Base-by-base conservation (phyloP, 2,329 filamentous ascomycete genomes). In the Botrytis fragariae region DNA sequence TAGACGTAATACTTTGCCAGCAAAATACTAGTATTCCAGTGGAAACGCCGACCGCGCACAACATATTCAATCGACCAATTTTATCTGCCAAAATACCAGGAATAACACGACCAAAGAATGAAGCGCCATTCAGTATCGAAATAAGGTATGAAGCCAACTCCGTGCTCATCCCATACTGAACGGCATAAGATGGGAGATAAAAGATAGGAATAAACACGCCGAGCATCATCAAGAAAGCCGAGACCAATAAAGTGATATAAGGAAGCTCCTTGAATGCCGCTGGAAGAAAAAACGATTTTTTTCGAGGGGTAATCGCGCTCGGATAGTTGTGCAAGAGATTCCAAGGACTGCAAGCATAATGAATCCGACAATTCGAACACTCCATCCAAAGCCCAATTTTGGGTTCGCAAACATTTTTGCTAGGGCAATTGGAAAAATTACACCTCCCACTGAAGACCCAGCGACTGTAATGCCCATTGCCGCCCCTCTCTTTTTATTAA, bases 171-270 rank as follows among this genome's bases (percentile, higher is more conserved):
- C 86, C 86, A 63, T 83, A 81, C 2, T 79, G 73, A 45, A 83
- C 76, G 0, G 85, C 86, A 71, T 86, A 80, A 1, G 85, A 74
- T 48, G 72, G 73, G 4, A 79, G 79, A 73, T 84, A 89, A 74
- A 83, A 85, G 73, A 86, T 83, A 4, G 87, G 87, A 20, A 87
- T 78, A 76, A 87, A 87, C 72, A 87, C 84, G 42, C 86, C 87
- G 35, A 83, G 79, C 77, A 84, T 83, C 77, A 86, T 79, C 74
- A 85, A 76, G 37, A 63, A 73, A 10, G 59, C 65, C 18, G 64
- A 25, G 9, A 63, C 12, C 10, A 73, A 60, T 29, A 73, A 32
- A 14, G 67, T 44, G 14, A 70, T 12, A 65, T 32, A 73, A 18
- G 59, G 54, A 18, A 60, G 45, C 44, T 73, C 72, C 29, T 61